A percentile compares a stretch with the other conserved stretches of the same genome.
Conservation (phyloP, 75 land plant species). For the Cunninghamia lanceolata region DNA sequence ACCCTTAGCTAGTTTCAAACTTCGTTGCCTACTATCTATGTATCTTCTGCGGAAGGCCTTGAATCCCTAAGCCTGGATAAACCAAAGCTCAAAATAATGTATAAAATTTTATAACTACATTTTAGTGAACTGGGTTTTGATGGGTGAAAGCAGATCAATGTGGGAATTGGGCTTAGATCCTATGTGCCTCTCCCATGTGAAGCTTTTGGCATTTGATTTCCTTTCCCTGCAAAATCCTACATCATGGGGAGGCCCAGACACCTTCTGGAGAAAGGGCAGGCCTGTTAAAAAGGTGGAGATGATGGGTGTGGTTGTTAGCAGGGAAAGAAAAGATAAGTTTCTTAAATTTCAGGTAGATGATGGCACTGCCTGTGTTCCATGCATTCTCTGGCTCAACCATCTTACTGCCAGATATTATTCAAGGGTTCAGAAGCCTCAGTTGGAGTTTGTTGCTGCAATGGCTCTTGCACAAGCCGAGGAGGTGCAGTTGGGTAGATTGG, state of each 20-base stretch:
- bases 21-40: no score
- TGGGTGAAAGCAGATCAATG: slow-evolving; percentile 10
- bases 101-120: no score
- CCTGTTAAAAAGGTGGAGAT: slow-evolving; percentile 47
- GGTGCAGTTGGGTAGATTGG: slow-evolving; percentile 47
- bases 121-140: no score
- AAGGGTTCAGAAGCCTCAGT: slow-evolving; percentile 15
- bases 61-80: no score
- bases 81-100: no score
- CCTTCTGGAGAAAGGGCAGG: slow-evolving; percentile 39
- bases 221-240: slow-evolving; percentile 16
- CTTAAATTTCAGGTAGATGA: slow-evolving; percentile 74
- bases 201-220: slow-evolving; percentile 54
- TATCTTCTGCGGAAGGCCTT: no score
- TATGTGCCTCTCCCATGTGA: slow-evolving; percentile 41
- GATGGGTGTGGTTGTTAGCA: slow-evolving; percentile 45
- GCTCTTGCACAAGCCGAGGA: slow-evolving; percentile 18
- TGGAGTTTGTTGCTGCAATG: slow-evolving; percentile 28
- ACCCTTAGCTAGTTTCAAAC: no score
- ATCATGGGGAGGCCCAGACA: slow-evolving; percentile 8
- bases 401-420: slow-evolving; percentile 19
- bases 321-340: slow-evolving; percentile 54
- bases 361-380: slow-evolving; percentile 75
- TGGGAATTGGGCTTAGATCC: slow-evolving; percentile 29
- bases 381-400: slow-evolving; percentile 66